Percentiles rank a stretch among this genome's conserved stretches.
Conservation (phyloP, 2,329 filamentous ascomycete species). For the Triangularia setosa region DNA sequence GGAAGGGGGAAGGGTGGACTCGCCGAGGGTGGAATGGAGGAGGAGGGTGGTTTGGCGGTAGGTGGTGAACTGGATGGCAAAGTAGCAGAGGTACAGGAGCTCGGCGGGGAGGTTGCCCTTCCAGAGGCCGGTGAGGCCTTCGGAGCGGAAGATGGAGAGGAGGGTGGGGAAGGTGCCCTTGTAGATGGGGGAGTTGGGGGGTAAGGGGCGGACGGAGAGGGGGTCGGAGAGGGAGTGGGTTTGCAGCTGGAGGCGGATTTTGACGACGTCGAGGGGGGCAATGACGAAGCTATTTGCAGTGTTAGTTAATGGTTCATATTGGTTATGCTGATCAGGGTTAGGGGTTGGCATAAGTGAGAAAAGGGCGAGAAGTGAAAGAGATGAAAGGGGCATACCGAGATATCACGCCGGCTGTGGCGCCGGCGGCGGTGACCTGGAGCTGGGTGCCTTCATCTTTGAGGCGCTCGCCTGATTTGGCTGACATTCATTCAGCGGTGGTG, state of each 20-base stretch:
- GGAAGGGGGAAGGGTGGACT: constrained; percentile 54
- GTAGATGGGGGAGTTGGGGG: constrained; percentile 52
- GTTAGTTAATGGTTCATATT: too few species aligned
- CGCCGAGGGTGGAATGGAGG: constrained; percentile 48
- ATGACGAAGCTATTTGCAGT: constrained; percentile 68
- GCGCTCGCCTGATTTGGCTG: constrained; percentile 37
- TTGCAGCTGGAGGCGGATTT: constrained; percentile 95
- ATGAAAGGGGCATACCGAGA: constrained; percentile 64
- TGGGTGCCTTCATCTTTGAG: constrained; percentile 61
- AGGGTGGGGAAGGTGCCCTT: constrained; percentile 75
- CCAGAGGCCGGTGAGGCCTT: constrained; percentile 86
- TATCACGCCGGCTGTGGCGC: constrained; percentile 72
- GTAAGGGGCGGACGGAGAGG: constrained; percentile 50
- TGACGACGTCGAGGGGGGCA: constrained; percentile 93
- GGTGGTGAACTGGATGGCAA: constrained; percentile 81
- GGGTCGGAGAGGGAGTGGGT: constrained; percentile 78
- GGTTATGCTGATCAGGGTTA: not conserved
- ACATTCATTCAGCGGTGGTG: constrained; percentile 39
- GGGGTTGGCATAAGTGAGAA: not conserved
- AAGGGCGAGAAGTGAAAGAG: not conserved
- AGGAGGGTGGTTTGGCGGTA: constrained; percentile 73
- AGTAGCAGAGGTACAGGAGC: constrained; percentile 88
- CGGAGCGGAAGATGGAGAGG: constrained; percentile 69
- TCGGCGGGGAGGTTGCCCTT: constrained; percentile 97
- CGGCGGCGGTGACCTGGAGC: constrained; percentile 53